phyloP scores from a whole-genome alignment of 1,284 basidiomycete species.

The Rhodotorula sp. region DNA sequence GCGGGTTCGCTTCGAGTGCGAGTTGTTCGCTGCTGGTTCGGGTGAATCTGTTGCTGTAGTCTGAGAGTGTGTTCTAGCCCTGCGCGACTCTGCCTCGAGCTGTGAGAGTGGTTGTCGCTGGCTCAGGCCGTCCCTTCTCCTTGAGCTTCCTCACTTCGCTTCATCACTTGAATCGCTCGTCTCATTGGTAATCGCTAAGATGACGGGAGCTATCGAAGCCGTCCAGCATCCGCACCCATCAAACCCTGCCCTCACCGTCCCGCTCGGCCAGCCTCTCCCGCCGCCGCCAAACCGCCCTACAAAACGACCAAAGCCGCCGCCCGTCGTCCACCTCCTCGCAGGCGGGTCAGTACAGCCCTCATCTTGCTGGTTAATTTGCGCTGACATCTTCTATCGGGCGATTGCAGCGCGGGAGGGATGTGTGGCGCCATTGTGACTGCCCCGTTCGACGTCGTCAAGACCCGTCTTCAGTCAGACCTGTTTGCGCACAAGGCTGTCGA shows the following conservation, averaged over 20 bases:
- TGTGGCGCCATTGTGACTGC: conserved; percentile 95
- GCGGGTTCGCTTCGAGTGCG: neutral
- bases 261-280: conserved; percentile 12
- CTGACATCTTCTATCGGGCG: conserved; percentile 5
- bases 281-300: conserved; percentile 1
- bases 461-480: conserved; percentile 86
- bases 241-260: conserved; percentile 18
- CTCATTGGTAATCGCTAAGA: too few species aligned
- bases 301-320: conserved; percentile 19
- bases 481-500: conserved; percentile 55
- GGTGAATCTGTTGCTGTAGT: neutral
- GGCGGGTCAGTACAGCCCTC: conserved; percentile 36
- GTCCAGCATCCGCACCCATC: conserved; percentile 1
- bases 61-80: too few species aligned
- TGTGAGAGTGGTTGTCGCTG: too few species aligned
- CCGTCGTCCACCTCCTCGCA: conserved; percentile 51
- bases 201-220: too few species aligned
- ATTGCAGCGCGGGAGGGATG: conserved; percentile 86
- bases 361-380: too few species aligned
- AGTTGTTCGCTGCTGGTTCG: neutral
- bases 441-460: conserved; percentile 98
- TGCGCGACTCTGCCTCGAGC: too few species aligned
- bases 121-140: too few species aligned
- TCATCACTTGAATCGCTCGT: too few species aligned
- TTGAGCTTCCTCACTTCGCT: too few species aligned